phyloP scores from a whole-genome alignment of 129 eudicot genomes.

The Artemisia annua region DNA sequence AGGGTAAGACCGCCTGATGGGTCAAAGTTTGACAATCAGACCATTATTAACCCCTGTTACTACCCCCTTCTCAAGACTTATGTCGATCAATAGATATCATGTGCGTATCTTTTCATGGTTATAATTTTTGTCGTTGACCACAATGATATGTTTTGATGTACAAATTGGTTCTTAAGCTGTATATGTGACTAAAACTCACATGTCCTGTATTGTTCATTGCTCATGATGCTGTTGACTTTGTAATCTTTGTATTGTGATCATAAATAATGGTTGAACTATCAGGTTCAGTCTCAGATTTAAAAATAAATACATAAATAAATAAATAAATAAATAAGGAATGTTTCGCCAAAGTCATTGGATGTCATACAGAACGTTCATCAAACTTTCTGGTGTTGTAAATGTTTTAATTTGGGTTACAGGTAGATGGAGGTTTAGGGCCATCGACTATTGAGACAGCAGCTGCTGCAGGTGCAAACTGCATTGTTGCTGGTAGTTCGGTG shows the following conservation, averaged over 20 bases:
- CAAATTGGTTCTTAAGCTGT: neutral
- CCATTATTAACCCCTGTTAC: too few relatives aligned
- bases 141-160: neutral
- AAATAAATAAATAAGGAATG: too few relatives aligned
- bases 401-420: conserved; percentile 42
- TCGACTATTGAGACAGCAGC: conserved; percentile 84
- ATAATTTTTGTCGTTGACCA: neutral
- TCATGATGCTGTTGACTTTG: neutral
- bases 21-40: too few relatives aligned
- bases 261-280: neutral
- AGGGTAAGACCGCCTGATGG: too few relatives aligned
- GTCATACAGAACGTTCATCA: too few relatives aligned
- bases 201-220: neutral
- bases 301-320: too few relatives aligned
- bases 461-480: conserved; percentile 90
- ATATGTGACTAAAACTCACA: neutral
- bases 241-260: neutral
- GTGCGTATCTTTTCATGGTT: neutral
- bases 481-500: conserved; percentile 96
- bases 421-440: conserved; percentile 98
- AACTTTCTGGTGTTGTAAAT: neutral
- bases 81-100: neutral
- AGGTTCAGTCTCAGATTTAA: neutral
- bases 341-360: neutral
- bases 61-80: neutral